A percentile compares a stretch with the other conserved stretches of the same genome.
phyloP scores from a whole-genome alignment of 257 asterid genomes.

The Striga asiatica region DNA sequence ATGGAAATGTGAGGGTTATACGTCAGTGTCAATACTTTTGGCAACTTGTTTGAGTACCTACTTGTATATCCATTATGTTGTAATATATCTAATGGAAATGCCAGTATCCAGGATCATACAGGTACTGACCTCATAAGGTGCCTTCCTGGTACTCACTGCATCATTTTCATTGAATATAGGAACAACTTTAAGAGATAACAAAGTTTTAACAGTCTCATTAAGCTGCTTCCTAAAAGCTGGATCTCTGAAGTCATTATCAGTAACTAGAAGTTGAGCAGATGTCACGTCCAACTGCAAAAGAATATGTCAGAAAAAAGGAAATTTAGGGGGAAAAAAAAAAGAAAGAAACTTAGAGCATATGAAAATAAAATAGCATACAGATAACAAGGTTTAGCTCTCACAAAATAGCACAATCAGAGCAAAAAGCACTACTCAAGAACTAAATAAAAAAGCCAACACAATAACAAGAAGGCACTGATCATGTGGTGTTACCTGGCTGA shows the following conservation, averaged over 20 bases:
- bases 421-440: background rate
- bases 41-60: background rate
- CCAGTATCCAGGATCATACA: background rate
- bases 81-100: background rate
- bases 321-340: background rate
- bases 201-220: conserved; percentile 49
- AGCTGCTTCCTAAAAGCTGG: conserved; percentile 65
- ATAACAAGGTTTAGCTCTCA: background rate
- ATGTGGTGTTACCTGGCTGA: conserved; percentile 68
- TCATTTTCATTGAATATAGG: conserved; percentile 88
- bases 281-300: conserved; percentile 62
- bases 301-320: background rate
- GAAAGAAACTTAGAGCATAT: background rate
- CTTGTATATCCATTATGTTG: background rate
- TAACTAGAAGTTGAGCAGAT: conserved; percentile 74
- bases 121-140: conserved; percentile 58
- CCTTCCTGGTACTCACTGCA: conserved; percentile 77
- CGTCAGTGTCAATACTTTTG: background rate
- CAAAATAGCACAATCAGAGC: background rate
- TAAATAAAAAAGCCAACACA: background rate
- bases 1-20: background rate
- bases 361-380: conserved; percentile 5
- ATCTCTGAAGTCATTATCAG: conserved; percentile 70
- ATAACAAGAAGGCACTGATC: background rate
- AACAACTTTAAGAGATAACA: conserved; percentile 51